phyloP scores from a whole-genome alignment of 805 yeast species.

The Candida hispaniensis region DNA sequence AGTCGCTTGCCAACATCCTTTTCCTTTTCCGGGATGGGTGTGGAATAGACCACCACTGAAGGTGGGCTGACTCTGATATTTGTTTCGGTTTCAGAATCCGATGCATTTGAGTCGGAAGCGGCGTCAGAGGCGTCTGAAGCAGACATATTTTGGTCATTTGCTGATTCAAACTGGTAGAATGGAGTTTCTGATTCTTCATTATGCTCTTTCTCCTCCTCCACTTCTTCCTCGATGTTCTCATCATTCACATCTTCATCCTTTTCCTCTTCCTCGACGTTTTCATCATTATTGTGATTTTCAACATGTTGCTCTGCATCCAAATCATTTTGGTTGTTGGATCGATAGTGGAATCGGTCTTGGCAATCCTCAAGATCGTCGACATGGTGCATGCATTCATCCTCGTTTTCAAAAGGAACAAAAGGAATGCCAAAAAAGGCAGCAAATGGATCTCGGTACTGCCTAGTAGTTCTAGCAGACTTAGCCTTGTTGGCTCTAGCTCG shows the following conservation, averaged over 20 bases:
- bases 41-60: conserved; percentile 12
- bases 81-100: conserved; percentile 17
- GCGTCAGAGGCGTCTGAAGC: too few species aligned
- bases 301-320: too few species aligned
- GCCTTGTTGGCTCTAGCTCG: conserved; percentile 4
- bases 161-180: too few species aligned
- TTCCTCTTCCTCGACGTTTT: not conserved
- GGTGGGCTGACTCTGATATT: conserved; percentile 10
- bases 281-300: conserved; percentile 6
- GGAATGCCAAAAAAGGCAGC: conserved; percentile 1
- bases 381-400: conserved; percentile 4
- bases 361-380: conserved; percentile 3
- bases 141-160: too few species aligned
- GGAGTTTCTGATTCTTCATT: conserved; percentile 1
- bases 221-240: conserved; percentile 11
- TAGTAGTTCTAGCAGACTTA: conserved; percentile 4
- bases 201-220: conserved; percentile 6
- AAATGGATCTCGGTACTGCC: conserved; percentile 8
- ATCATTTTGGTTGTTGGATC: too few species aligned
- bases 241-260: conserved; percentile 4
- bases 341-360: conserved; percentile 8
- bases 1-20: conserved; percentile 14
- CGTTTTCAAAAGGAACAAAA: conserved; percentile 6
- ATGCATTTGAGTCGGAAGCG: conserved; percentile 18
- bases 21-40: conserved; percentile 11